Percentiles rank a stretch among this genome's conserved stretches.
These are phyloP conservation scores for Pulveroboletus sp. DNA, from an alignment of 768 basidiomycete species.

Conservation along the genomic window DNA sequence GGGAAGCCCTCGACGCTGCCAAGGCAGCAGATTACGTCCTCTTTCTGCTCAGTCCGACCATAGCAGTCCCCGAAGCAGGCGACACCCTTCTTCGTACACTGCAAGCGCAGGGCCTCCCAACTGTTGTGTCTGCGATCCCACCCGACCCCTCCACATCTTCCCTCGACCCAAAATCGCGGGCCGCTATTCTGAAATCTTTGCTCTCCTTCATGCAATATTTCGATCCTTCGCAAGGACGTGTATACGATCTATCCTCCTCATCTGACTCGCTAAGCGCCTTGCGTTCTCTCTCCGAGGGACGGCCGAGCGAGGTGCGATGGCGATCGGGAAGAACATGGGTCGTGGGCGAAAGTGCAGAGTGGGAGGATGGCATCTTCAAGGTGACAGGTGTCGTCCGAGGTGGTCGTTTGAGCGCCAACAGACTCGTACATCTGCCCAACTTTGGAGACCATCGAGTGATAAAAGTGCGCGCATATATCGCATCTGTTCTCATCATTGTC, in stretches of 20 bases:
- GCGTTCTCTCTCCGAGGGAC: conserved; percentile 79
- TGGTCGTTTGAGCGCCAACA: conserved; percentile 64
- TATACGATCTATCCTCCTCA: conserved; percentile 64
- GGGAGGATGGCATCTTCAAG: conserved; percentile 61
- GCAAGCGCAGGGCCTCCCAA: conserved; percentile 87
- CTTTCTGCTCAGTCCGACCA: conserved; percentile 71
- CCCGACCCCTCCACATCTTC: conserved; percentile 41
- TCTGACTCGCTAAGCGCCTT: conserved; percentile 70
- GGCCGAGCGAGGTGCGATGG: conserved; percentile 76
- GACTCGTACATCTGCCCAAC: conserved; percentile 83
- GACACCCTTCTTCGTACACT: conserved; percentile 84
- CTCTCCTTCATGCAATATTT: conserved; percentile 96
- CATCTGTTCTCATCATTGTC: not conserved
- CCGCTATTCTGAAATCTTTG: conserved; percentile 76
- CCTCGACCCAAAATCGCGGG: conserved; percentile 57
- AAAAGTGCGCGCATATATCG: conserved; percentile 47
- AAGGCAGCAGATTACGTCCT: conserved; percentile 90
- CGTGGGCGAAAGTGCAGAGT: conserved; percentile 59
- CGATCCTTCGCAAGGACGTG: conserved; percentile 71
- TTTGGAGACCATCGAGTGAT: conserved; percentile 84
- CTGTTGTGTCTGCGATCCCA: conserved; percentile 71
- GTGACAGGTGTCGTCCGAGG: conserved; percentile 89
- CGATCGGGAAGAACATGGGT: conserved; percentile 76
- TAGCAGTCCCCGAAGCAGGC: conserved; percentile 82
- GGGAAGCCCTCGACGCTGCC: conserved; percentile 77